A percentile compares a stretch with the other conserved stretches of the same genome.
Evolutionary conservation across 2,329 filamentous ascomycete genomes (phyloP).

Genomic region (Ceratocystis destructans): DNA sequence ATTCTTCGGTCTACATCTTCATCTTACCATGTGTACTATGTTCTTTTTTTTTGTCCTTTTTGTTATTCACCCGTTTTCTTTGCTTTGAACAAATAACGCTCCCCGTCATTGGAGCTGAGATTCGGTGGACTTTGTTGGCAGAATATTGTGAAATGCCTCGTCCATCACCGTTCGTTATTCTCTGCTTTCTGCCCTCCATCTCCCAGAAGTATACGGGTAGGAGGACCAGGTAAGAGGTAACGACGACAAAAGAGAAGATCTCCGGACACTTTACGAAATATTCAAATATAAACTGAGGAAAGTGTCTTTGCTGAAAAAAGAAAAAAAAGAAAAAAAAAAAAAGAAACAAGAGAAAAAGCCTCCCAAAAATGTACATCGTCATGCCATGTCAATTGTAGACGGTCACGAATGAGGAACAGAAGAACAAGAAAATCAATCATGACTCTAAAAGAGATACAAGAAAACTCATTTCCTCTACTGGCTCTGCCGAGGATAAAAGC

Average conservation of each 20-base stretch:
- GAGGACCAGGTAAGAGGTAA: neutral
- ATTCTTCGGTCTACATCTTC: neutral
- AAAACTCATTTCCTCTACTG: neutral
- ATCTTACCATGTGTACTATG: neutral
- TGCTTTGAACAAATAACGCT: neutral
- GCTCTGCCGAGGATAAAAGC: neutral
- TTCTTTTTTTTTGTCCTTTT: conserved; percentile 19
- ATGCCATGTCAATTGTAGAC: too few relatives aligned
- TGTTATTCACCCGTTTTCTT: conserved; percentile 16
- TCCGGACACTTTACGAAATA: neutral
- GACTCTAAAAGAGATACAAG: neutral
- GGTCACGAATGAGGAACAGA: too few relatives aligned
- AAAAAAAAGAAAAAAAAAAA: neutral
- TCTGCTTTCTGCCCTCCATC: neutral
- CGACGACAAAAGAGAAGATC: neutral
- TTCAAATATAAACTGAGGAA: conserved; percentile 6
- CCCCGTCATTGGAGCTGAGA: conserved; percentile 22
- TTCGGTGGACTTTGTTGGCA: conserved; percentile 29
- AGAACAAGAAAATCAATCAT: neutral
- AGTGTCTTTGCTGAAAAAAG: neutral
- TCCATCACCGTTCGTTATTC: neutral
- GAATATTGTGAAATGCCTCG: conserved; percentile 51
- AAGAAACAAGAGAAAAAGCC: too few relatives aligned
- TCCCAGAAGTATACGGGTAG: neutral
- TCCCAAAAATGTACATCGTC: neutral